phyloP scores from a whole-genome alignment of 2,329 filamentous ascomycete species.

The Xylariaceae sp. region DNA sequence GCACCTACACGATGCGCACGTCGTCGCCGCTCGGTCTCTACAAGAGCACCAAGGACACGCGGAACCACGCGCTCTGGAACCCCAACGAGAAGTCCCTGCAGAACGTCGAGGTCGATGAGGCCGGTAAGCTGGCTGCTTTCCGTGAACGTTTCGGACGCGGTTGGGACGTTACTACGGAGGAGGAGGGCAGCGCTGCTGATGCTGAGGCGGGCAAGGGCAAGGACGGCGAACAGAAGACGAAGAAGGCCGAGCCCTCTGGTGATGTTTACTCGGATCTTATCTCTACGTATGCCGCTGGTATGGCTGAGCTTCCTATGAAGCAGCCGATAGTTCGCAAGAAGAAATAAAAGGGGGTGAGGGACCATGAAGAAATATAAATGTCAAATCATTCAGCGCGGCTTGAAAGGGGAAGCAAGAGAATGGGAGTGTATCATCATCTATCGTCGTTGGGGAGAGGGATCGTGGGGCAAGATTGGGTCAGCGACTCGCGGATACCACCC shows the following conservation, averaged over 20 bases:
- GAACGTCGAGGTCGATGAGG: constrained; percentile 93
- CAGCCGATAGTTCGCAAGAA: constrained; percentile 37
- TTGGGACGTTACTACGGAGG: constrained; percentile 55
- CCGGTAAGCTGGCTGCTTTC: constrained; percentile 82
- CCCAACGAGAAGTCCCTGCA: constrained; percentile 72
- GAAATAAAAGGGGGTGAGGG: constrained; percentile 27
- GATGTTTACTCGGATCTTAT: constrained; percentile 48
- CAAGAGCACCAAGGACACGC: constrained; percentile 68
- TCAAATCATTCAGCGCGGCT: too few relatives aligned
- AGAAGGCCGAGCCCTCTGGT: constrained; percentile 19
- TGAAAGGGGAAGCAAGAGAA: neutral
- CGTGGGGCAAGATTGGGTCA: neutral
- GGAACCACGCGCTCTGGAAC: constrained; percentile 90
- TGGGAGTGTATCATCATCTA: neutral
- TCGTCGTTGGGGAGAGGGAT: neutral
- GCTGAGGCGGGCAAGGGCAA: constrained; percentile 22
- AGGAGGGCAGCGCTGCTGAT: constrained; percentile 7
- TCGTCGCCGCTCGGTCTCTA: constrained; percentile 62
- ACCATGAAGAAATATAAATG: too few relatives aligned
- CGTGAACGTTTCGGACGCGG: constrained; percentile 74
- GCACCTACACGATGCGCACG: constrained; percentile 73
- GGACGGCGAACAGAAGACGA: neutral
- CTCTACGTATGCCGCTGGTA: constrained; percentile 39
- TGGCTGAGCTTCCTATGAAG: constrained; percentile 18
- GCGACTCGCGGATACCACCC: constrained; percentile 1